Evolutionary conservation across 305 asterid genomes (phyloP), one percentile per base, ranked within the genome.

Genomic region (Fraxinus paxiana): DNA sequence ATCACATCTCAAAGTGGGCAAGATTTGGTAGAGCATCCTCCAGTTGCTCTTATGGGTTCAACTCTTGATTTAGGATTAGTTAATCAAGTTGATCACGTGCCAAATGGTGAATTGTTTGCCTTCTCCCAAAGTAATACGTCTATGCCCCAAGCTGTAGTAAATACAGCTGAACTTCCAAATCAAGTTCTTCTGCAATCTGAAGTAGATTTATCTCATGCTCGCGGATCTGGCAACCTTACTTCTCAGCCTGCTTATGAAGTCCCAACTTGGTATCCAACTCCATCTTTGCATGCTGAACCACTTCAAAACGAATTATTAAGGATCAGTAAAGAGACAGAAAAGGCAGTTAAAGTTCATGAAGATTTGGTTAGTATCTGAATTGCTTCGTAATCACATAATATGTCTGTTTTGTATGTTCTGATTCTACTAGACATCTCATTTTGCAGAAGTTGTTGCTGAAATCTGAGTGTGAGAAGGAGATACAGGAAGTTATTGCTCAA

Each of bases 381-480:
- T 79, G 81, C 79, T 79, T 54, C 75, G 41, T 74, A 43, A 65
- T 83, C 79, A 6, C 82, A 81, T 81, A 76, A 6, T 5, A 6
- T 0, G 9, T 61, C 22, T 67, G 22, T 67, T 26, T 9, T 15
- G 33, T 79, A 72, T 26, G 61, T 34, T 10, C 81, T 81, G 41
- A 59, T 73, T 77, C 15, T 63, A 63, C 76, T 10, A 63, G 28
- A 22, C 3, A 8, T 18, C 61, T 80, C 83, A 82, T 84, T 84
- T 34, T 82, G 85, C 92, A 94, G 98, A 85, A 84, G 17, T 72
- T 51, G 41, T 82, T 10, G 79, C 76, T 90, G 83, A 83, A 84
- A 82, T 86, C 90, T 74, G 93, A 90, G 20, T 85, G 87, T 75
- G 91, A 83, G 77, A 92, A 87, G 87, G 94, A 91, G 88, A 82